Conservation (phyloP, 2,329 filamentous ascomycete species). For the Tolypocladium album region DNA sequence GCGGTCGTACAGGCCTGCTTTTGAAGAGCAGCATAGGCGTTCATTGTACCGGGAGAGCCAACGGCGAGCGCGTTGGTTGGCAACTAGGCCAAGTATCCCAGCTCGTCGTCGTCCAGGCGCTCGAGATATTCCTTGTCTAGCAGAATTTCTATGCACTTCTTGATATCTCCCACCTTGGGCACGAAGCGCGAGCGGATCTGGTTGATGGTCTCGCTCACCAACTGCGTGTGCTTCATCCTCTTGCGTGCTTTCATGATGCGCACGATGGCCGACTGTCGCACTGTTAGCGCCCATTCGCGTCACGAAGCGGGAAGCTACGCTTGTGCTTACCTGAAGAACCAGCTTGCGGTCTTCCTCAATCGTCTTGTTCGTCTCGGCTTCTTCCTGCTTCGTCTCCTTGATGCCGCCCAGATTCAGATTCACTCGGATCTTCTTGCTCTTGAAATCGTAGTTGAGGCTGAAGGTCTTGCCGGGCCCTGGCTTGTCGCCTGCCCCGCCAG, state of each 20-base stretch:
- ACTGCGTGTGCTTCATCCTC: slow-evolving; percentile 93
- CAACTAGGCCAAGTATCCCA: slow-evolving; percentile 79
- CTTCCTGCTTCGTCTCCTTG: slow-evolving; percentile 91
- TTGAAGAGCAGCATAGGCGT: background rate
- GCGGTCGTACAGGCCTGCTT: background rate
- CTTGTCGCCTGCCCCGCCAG: slow-evolving; percentile 58
- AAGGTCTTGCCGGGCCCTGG: slow-evolving; percentile 70
- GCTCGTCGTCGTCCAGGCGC: slow-evolving; percentile 84
- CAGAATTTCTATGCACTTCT: slow-evolving; percentile 98
- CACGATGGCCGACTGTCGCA: slow-evolving; percentile 79
- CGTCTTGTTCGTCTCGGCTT: slow-evolving; percentile 96
- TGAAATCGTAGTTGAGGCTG: slow-evolving; percentile 86
- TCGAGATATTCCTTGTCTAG: slow-evolving; percentile 99
- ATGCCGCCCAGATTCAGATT: slow-evolving; percentile 94
- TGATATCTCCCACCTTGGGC: slow-evolving; percentile 90
- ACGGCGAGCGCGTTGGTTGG: background rate
- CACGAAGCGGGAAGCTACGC: slow-evolving; percentile 14
- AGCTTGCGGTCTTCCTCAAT: slow-evolving; percentile 97
- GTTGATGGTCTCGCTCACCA: slow-evolving; percentile 90
- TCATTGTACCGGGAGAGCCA: background rate
- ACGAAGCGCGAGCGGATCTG: slow-evolving; percentile 91
- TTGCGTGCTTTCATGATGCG: slow-evolving; percentile 99
- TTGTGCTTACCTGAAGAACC: slow-evolving; percentile 75
- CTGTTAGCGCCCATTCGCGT: slow-evolving; percentile 11
- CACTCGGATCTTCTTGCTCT: slow-evolving; percentile 95